phyloP scores from a whole-genome alignment of 306 rosid genomes.

The Rosa chinensis region DNA sequence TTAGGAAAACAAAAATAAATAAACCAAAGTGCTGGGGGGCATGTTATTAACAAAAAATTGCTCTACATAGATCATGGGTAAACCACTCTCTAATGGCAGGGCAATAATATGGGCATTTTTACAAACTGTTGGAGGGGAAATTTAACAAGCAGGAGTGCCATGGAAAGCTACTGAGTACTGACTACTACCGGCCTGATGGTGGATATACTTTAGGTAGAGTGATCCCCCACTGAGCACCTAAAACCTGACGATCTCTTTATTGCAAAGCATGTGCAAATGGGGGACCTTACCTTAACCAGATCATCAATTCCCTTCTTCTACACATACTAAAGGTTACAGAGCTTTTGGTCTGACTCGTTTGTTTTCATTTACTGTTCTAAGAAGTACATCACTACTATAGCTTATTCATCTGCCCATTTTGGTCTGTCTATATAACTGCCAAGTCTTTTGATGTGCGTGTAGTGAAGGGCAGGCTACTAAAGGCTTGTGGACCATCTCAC shows the following conservation, averaged over 20 bases:
- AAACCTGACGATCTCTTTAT: constrained; percentile 35
- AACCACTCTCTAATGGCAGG: not conserved
- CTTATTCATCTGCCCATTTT: constrained; percentile 26
- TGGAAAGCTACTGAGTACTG: constrained; percentile 11
- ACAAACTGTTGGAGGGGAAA: not conserved
- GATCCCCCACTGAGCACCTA: constrained; percentile 33
- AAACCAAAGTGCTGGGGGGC: not conserved
- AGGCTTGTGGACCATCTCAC: constrained; percentile 28
- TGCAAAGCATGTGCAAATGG: constrained; percentile 52
- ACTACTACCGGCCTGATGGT: not conserved
- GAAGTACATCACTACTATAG: not conserved
- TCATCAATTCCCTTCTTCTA: constrained; percentile 20
- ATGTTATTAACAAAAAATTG: not conserved
- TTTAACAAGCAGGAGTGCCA: constrained; percentile 14
- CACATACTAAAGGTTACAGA: not conserved
- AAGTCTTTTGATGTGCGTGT: constrained; percentile 17
- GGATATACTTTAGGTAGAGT: not conserved
- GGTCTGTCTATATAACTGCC: constrained; percentile 22
- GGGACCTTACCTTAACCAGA: constrained; percentile 18
- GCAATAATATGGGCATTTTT: not conserved
- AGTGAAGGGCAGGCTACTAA: constrained; percentile 18
- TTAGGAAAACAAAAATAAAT: not conserved
- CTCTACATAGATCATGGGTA: not conserved
- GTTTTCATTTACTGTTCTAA: constrained; percentile 13
- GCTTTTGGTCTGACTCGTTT: constrained; percentile 2